Conservation (phyloP, 2,329 filamentous ascomycete species). For the Botrytis medusae region DNA sequence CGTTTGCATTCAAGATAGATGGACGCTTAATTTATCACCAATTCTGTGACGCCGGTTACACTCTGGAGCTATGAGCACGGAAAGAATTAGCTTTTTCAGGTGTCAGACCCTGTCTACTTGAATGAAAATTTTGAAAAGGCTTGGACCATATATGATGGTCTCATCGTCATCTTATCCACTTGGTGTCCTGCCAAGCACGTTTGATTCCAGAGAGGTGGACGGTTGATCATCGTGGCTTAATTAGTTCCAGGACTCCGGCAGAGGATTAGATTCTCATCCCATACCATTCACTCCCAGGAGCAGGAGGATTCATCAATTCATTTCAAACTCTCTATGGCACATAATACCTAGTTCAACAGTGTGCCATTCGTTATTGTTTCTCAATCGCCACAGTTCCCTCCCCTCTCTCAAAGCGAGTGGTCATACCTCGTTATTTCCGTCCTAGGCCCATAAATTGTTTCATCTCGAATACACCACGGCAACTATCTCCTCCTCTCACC, state of each 20-base stretch:
- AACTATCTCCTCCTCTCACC: neutral
- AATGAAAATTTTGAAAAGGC: too few species aligned
- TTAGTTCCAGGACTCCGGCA: neutral
- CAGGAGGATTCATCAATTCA: neutral
- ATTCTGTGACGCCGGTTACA: neutral
- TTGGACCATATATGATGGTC: neutral
- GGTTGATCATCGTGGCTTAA: too few species aligned
- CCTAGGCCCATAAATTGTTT: neutral
- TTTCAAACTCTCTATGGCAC: neutral
- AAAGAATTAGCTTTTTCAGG: neutral
- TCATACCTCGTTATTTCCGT: neutral
- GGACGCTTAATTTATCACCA: too few species aligned
- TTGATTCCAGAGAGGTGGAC: too few species aligned
- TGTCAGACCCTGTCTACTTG: too few species aligned
- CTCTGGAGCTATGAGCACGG: neutral
- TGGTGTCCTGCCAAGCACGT: too few species aligned
- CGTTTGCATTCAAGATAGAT: neutral
- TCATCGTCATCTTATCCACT: neutral
- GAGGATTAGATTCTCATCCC: too few species aligned
- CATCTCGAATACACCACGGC: neutral
- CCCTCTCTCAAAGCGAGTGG: accelerated
- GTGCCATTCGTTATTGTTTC: neutral
- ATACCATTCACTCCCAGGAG: neutral
- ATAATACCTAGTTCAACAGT: neutral
- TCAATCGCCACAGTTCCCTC: neutral